These are phyloP conservation scores for Metschnikowia gelsemii DNA, from an alignment of 805 yeast genomes.

Conservation along the genomic window DNA sequence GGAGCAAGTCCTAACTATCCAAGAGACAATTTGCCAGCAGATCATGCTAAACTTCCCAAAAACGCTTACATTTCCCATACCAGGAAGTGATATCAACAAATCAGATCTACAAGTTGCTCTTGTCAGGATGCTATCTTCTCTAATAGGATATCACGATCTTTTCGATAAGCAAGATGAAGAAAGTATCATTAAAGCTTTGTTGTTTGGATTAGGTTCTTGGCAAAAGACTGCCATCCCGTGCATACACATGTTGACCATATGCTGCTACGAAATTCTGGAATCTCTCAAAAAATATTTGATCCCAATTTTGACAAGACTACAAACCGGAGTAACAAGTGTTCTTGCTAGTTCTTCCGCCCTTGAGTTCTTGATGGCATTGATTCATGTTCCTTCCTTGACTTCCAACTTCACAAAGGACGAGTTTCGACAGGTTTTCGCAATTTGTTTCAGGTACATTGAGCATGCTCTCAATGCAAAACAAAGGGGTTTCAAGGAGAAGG, in stretches of 20 bases:
- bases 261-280: slow-evolving; percentile 77
- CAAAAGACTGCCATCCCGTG: slow-evolving; percentile 77
- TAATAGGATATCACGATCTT: slow-evolving; percentile 57
- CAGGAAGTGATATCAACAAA: slow-evolving; percentile 44
- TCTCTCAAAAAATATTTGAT: slow-evolving; percentile 67
- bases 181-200: slow-evolving; percentile 56
- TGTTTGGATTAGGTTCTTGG: slow-evolving; percentile 68
- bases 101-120: slow-evolving; percentile 66
- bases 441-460: slow-evolving; percentile 76
- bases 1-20: slow-evolving; percentile 40
- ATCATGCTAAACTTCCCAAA: slow-evolving; percentile 49
- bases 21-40: slow-evolving; percentile 57
- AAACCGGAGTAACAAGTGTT: slow-evolving; percentile 68
- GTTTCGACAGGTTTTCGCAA: slow-evolving; percentile 75
- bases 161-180: slow-evolving; percentile 62
- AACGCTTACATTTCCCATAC: slow-evolving; percentile 28
- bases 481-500: slow-evolving; percentile 20
- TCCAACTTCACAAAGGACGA: slow-evolving; percentile 76
- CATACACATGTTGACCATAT: slow-evolving; percentile 69
- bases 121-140: slow-evolving; percentile 59
- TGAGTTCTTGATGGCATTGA: slow-evolving; percentile 68
- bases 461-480: slow-evolving; percentile 55
- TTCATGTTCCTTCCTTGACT: slow-evolving; percentile 64
- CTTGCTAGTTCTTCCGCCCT: slow-evolving; percentile 70
- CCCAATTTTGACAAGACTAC: slow-evolving; percentile 70